Conservation (phyloP, 345 rosid genomes). For the Bretschneidera sinensis region DNA sequence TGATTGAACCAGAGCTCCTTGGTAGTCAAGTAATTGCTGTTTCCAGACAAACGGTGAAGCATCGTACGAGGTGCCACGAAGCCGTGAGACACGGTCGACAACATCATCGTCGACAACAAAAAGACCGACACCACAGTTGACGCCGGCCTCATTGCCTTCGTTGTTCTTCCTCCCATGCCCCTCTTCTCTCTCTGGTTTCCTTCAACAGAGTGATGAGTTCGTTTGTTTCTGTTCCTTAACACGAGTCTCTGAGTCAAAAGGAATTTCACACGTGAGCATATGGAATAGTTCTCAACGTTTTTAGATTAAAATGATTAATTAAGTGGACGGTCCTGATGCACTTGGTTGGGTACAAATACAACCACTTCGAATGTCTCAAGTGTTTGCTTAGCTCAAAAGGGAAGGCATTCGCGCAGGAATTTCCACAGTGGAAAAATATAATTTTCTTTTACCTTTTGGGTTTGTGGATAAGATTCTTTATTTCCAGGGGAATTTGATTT, state of each 20-base stretch:
- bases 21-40: conserved; percentile 53
- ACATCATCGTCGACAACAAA: conserved; percentile 7
- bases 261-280: not conserved
- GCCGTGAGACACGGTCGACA: conserved; percentile 30
- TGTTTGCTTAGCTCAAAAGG: too few relatives aligned
- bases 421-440: too few relatives aligned
- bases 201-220: not conserved
- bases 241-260: not conserved
- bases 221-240: too few relatives aligned
- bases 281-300: not conserved
- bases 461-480: too few relatives aligned
- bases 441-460: too few relatives aligned
- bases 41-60: conserved; percentile 30
- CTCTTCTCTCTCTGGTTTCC: not conserved
- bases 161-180: not conserved
- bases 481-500: too few relatives aligned
- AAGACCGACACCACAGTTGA: not conserved
- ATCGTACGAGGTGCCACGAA: conserved; percentile 33
- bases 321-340: not conserved
- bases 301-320: too few relatives aligned
- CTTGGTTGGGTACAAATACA: too few relatives aligned
- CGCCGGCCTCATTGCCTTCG: conserved; percentile 11
- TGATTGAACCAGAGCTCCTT: conserved; percentile 77
- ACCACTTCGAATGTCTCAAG: too few relatives aligned
- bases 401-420: too few relatives aligned